A percentile compares a stretch with the other conserved stretches of the same genome.
phyloP scores from a whole-genome alignment of 2,329 filamentous ascomycete genomes.

The Pseudogymnoascus sp. region DNA sequence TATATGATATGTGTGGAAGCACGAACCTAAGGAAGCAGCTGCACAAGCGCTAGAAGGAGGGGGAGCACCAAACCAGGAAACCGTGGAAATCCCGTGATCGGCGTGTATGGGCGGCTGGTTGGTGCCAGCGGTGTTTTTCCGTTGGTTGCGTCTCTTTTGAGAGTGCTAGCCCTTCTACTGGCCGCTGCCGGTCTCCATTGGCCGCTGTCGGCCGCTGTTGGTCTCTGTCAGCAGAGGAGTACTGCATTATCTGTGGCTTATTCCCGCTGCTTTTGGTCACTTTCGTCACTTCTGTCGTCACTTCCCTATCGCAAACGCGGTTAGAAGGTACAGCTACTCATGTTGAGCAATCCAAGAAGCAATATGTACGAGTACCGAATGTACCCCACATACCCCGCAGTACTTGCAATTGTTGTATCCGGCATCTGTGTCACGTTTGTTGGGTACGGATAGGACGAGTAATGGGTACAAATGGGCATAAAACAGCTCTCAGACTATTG shows the following conservation, averaged over 20 bases:
- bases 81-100: slow-evolving; percentile 2
- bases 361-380: background rate
- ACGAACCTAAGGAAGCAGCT: background rate
- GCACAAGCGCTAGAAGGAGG: background rate
- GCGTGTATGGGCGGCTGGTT: background rate
- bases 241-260: background rate
- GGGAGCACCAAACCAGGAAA: background rate
- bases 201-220: background rate
- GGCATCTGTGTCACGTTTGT: background rate
- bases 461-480: background rate
- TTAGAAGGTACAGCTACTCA: background rate
- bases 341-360: background rate
- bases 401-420: background rate
- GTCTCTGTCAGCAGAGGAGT: background rate
- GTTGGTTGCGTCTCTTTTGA: background rate
- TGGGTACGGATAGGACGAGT: background rate
- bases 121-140: background rate
- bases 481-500: background rate
- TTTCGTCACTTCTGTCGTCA: background rate
- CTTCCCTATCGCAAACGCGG: background rate
- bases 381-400: slow-evolving; percentile 1
- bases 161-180: background rate
- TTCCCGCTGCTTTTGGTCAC: background rate
- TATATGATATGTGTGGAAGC: background rate
- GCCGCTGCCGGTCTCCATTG: background rate